Evolutionary conservation across 2,329 filamentous ascomycete species (phyloP).

Genomic region (Verticillium nonalfalfae): DNA sequence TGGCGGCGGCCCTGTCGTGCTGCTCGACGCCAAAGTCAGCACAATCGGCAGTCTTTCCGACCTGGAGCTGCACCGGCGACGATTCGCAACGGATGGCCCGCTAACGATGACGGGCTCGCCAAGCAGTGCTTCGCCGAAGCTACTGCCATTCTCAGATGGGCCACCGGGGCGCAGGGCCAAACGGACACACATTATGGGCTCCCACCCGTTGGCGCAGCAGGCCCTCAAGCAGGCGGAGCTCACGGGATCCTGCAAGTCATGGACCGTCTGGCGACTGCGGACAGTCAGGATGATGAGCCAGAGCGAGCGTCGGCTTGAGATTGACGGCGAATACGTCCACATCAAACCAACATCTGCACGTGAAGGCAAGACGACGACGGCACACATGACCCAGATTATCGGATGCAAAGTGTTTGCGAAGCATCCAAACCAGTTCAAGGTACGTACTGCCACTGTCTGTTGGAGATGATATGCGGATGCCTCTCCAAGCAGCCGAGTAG

Average conservation of each 20-base stretch:
- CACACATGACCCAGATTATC: conserved; percentile 76
- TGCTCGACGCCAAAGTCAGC: conserved; percentile 71
- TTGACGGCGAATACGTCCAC: conserved; percentile 82
- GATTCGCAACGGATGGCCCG: conserved; percentile 69
- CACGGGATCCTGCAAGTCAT: conserved; percentile 62
- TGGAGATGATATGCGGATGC: background rate
- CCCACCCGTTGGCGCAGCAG: conserved; percentile 63
- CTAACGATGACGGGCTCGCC: conserved; percentile 64
- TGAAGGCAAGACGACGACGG: conserved; percentile 67
- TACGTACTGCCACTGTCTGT: conserved; percentile 27
- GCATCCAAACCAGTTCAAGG: conserved; percentile 75
- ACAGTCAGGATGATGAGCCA: conserved; percentile 73
- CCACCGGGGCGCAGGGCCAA: conserved; percentile 37
- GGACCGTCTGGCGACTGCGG: conserved; percentile 75
- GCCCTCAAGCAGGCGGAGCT: conserved; percentile 52
- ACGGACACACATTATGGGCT: conserved; percentile 44
- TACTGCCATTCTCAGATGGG: conserved; percentile 44
- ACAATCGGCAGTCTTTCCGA: conserved; percentile 70
- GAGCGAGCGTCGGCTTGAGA: conserved; percentile 69
- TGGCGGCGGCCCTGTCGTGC: conserved; percentile 66
- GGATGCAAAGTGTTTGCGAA: conserved; percentile 76
- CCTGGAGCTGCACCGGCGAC: conserved; percentile 67
- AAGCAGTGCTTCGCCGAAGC: conserved; percentile 63
- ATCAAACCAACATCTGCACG: conserved; percentile 68
- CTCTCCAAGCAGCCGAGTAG: background rate